Conservation (phyloP, 495 filamentous ascomycete species). For the Penicillium bovifimosum region DNA sequence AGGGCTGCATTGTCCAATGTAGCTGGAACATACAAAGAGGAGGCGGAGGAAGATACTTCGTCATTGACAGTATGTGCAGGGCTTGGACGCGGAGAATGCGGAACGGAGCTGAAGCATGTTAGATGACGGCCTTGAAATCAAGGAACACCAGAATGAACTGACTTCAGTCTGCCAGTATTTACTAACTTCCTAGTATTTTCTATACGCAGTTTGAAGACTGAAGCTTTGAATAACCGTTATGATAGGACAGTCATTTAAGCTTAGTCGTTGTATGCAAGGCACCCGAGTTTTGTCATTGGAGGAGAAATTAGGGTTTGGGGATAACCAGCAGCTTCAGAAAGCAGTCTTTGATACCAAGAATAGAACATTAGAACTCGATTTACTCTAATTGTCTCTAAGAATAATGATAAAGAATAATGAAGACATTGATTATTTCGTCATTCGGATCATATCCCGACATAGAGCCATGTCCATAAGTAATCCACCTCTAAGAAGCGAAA, state of each 20-base stretch:
- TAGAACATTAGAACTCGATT: too few relatives aligned
- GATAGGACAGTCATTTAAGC: slow-evolving; percentile 3
- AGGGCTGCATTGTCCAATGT: neutral
- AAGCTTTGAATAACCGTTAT: neutral
- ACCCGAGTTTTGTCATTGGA: slow-evolving; percentile 4
- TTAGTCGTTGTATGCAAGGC: slow-evolving; percentile 5
- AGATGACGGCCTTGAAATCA: neutral
- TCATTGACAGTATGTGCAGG: neutral
- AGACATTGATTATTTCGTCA: slow-evolving; percentile 6
- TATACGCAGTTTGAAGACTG: neutral
- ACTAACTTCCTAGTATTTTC: too few relatives aligned
- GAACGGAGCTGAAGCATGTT: neutral
- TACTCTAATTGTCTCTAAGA: neutral
- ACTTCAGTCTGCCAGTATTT: too few relatives aligned
- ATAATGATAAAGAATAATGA: neutral
- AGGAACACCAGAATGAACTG: neutral
- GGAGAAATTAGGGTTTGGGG: neutral
- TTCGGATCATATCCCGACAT: slow-evolving; percentile 2
- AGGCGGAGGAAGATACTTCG: neutral
- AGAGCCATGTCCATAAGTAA: neutral
- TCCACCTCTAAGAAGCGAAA: slow-evolving; percentile 11
- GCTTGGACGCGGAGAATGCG: slow-evolving; percentile 5
- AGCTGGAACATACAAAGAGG: slow-evolving; percentile 2
- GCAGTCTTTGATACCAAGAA: too few relatives aligned
- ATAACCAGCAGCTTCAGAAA: too few relatives aligned